Evolutionary conservation across 2,329 filamentous ascomycete genomes (phyloP).

Genomic region (Meredithiella fracta): DNA sequence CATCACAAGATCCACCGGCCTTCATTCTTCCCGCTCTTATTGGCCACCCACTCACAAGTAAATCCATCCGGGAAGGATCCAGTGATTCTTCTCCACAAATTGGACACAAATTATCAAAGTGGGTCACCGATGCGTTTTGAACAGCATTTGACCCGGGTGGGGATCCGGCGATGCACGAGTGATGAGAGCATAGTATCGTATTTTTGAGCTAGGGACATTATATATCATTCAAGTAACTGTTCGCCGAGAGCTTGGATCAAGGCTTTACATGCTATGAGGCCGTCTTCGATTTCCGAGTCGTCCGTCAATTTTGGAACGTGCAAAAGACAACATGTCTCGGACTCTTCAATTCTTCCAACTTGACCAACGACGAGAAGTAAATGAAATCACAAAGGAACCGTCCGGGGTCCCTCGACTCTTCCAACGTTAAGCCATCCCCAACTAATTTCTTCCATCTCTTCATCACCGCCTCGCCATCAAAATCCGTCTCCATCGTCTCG

Average conservation of each 20-base stretch:
- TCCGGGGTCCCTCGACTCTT: constrained; percentile 48
- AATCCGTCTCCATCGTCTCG: constrained; percentile 37
- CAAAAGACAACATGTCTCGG: constrained; percentile 46
- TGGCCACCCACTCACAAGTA: not conserved
- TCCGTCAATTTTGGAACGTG: constrained; percentile 51
- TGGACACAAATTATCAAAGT: not conserved
- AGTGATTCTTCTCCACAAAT: not conserved
- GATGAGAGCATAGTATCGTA: no score
- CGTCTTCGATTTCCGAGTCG: constrained; percentile 30
- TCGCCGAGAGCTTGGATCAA: constrained; percentile 36
- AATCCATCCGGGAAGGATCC: not conserved
- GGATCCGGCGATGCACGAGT: not conserved
- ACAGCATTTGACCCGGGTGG: not conserved
- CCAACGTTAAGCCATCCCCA: not conserved
- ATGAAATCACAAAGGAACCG: constrained; percentile 66
- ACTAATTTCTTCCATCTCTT: constrained; percentile 33
- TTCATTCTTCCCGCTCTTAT: not conserved
- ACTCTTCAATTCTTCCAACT: constrained; percentile 32
- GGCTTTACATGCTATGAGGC: constrained; percentile 35
- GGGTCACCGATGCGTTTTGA: not conserved
- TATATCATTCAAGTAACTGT: no score
- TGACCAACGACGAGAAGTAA: constrained; percentile 51
- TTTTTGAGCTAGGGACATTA: no score
- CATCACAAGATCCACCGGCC: not conserved
- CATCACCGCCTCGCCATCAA: constrained; percentile 42